Conservation (phyloP, 148 eudicot genomes). For the Rhododendron griersonianum region DNA sequence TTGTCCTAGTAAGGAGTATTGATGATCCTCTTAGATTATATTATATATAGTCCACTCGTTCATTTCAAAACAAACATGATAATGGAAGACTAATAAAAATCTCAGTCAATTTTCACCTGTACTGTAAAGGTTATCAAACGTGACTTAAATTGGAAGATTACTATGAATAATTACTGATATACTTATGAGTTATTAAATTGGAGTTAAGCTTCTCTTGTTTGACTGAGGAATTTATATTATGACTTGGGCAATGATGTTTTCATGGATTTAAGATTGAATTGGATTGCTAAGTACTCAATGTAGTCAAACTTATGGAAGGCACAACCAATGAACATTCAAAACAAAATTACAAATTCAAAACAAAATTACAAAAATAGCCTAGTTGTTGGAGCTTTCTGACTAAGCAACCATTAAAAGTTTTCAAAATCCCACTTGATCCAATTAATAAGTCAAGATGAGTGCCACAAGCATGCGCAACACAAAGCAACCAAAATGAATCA, state of each 20-base stretch:
- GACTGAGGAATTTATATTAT: neutral
- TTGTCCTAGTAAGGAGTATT: neutral
- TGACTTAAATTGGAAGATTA: neutral
- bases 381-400: neutral
- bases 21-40: neutral
- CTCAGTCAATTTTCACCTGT: neutral
- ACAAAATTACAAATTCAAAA: neutral
- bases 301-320: neutral
- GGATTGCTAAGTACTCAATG: neutral
- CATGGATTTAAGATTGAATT: neutral
- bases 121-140: neutral
- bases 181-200: neutral
- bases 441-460: neutral
- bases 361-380: neutral
- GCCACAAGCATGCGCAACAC: conserved; percentile 3
- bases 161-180: neutral
- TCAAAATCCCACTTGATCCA: neutral
- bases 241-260: neutral
- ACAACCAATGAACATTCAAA: neutral
- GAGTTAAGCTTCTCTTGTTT: conserved; percentile 1
- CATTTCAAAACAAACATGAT: neutral
- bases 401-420: neutral
- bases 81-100: neutral
- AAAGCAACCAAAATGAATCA: neutral
- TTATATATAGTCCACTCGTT: neutral